phyloP scores from a whole-genome alignment of 208 protist species.

The Leishmania amazonensis region DNA sequence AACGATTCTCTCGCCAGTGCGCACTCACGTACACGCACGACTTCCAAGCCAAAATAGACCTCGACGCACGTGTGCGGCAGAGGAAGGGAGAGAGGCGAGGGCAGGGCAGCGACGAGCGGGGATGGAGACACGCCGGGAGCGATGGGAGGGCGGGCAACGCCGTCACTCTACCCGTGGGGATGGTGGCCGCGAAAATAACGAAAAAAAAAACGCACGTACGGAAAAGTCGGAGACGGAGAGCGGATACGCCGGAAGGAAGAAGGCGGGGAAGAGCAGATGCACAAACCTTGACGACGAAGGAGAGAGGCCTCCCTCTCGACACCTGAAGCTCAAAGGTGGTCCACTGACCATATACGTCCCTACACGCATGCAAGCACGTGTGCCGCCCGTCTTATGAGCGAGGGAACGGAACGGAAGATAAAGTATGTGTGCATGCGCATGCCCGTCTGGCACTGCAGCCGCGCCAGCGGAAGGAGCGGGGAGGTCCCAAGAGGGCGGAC shows the following conservation, averaged over 20 bases:
- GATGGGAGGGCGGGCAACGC: background rate
- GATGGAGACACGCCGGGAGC: background rate
- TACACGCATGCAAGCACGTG: background rate
- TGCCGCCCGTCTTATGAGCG: background rate
- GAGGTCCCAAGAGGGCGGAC: background rate
- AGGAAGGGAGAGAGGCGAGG: constrained; percentile 2
- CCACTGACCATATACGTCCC: background rate
- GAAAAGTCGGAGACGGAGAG: background rate
- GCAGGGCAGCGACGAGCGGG: constrained; percentile 1
- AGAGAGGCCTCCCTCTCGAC: background rate
- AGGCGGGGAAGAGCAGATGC: background rate
- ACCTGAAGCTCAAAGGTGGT: background rate
- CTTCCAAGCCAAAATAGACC: background rate
- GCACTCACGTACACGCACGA: background rate
- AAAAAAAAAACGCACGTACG: background rate
- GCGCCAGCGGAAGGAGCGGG: background rate
- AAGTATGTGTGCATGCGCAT: background rate
- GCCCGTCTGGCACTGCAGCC: background rate
- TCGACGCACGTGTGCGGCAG: background rate
- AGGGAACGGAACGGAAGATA: background rate
- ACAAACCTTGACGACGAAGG: background rate
- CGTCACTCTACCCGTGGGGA: background rate
- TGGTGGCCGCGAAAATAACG: background rate
- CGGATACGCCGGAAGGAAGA: background rate
- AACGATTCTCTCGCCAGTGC: background rate